A percentile compares a stretch with the other conserved stretches of the same genome.
These are phyloP conservation scores for Periconia sp. DNA, from an alignment of 2,329 filamentous ascomycete species.

Conservation along the genomic window DNA sequence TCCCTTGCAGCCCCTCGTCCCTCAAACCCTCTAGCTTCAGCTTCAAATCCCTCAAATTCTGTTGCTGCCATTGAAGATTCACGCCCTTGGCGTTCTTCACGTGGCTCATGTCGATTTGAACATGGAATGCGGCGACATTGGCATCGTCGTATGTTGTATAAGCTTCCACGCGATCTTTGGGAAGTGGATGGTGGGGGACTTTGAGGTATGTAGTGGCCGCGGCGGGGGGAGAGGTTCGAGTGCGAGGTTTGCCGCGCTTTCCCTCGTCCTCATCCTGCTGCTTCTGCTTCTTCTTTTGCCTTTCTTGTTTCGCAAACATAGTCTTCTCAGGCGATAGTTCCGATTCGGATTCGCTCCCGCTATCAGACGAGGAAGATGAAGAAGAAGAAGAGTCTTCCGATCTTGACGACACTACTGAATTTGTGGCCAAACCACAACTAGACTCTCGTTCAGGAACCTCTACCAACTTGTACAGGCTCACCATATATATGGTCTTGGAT, in stretches of 20 bases:
- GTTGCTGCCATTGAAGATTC: slow-evolving; percentile 1
- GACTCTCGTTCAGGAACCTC: not conserved
- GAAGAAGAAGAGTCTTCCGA: not conserved
- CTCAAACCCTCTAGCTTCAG: slow-evolving; percentile 14
- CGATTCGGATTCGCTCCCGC: not conserved
- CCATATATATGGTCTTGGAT: slow-evolving; percentile 20
- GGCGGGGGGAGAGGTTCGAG: not conserved
- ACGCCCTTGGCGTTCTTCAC: slow-evolving; percentile 13
- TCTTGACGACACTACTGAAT: not conserved
- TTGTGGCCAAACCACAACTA: not conserved
- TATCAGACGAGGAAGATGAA: not conserved
- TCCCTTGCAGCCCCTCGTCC: not conserved
- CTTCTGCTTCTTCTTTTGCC: not conserved
- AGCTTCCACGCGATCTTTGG: slow-evolving; percentile 16
- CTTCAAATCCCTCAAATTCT: slow-evolving; percentile 9
- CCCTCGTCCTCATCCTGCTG: not conserved
- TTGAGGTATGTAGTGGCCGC: slow-evolving; percentile 1
- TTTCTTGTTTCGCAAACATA: not conserved
- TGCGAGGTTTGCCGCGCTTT: not conserved
- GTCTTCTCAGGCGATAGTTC: not conserved
- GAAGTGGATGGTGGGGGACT: slow-evolving; percentile 9
- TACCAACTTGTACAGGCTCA: slow-evolving; percentile 23
- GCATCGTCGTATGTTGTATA: slow-evolving; percentile 26
- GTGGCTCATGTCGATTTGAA: slow-evolving; percentile 30
- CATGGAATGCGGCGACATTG: slow-evolving; percentile 25